A percentile compares a stretch with the other conserved stretches of the same genome.
These are phyloP conservation scores for Zymoseptoria brevis DNA, from an alignment of 2,329 filamentous ascomycete species.

Conservation along the genomic window DNA sequence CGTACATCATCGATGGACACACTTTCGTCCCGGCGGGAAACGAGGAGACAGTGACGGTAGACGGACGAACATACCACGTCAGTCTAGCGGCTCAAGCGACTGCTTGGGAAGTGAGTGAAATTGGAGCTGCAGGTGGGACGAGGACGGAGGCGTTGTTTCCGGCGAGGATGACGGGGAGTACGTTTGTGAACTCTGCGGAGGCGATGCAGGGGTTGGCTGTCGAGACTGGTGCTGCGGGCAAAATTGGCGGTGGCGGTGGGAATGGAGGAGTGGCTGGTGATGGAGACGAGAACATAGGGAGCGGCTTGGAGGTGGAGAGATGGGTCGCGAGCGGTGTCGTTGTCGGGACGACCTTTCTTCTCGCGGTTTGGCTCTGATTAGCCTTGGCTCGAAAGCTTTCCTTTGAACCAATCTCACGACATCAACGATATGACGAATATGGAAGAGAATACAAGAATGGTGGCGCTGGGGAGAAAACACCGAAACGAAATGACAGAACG, in stretches of 20 bases:
- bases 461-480: too few species aligned
- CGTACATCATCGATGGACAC: slow-evolving; percentile 34
- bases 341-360: neutral
- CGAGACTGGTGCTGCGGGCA: neutral
- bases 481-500: neutral
- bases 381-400: neutral
- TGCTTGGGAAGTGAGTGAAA: slow-evolving; percentile 29
- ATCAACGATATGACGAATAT: neutral
- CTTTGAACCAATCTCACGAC: neutral
- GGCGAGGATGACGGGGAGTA: slow-evolving; percentile 28
- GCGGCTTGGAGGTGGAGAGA: neutral
- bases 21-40: slow-evolving; percentile 32
- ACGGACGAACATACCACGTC: slow-evolving; percentile 23
- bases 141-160: slow-evolving; percentile 32
- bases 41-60: slow-evolving; percentile 23
- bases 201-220: neutral
- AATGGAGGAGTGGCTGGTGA: neutral
- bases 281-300: neutral
- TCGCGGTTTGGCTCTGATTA: neutral
- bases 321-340: neutral
- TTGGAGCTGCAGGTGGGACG: slow-evolving; percentile 26
- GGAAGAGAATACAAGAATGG: neutral
- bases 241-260: neutral
- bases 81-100: slow-evolving; percentile 32
- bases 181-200: slow-evolving; percentile 3